phyloP scores from a whole-genome alignment of 148 eudicot genomes.

The Cornus controversa region DNA sequence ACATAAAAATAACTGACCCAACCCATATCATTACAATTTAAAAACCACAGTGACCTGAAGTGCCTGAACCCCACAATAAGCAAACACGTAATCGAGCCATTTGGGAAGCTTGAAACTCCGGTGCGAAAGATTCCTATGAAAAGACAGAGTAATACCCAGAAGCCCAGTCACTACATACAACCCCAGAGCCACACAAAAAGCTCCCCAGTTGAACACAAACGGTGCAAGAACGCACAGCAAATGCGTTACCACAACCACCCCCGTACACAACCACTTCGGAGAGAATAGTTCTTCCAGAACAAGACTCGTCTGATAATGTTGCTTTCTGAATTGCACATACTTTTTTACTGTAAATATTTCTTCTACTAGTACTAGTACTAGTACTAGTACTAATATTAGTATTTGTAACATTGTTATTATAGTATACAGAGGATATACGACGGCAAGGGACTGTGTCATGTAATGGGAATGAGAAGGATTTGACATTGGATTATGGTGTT shows the following conservation, averaged over 20 bases:
- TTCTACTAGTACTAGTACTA: too few species aligned
- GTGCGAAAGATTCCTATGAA: slow-evolving; percentile 77
- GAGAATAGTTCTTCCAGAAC: slow-evolving; percentile 31
- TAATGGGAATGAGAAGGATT: slow-evolving; percentile 22
- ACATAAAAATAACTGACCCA: background rate
- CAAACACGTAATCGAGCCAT: slow-evolving; percentile 85
- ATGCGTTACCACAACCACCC: slow-evolving; percentile 58
- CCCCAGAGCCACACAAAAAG: slow-evolving; percentile 56
- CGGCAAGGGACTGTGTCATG: background rate
- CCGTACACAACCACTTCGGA: slow-evolving; percentile 53
- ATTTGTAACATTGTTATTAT: background rate
- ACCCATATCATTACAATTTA: background rate
- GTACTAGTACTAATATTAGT: background rate
- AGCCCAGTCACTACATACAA: slow-evolving; percentile 59
- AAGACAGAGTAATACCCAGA: slow-evolving; percentile 78
- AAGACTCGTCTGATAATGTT: slow-evolving; percentile 16
- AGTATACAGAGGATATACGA: background rate
- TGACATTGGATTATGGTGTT: slow-evolving; percentile 27
- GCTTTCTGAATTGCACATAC: too few species aligned
- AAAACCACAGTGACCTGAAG: slow-evolving; percentile 54
- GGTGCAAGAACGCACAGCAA: slow-evolving; percentile 57
- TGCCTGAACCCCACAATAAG: slow-evolving; percentile 72
- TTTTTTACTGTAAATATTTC: too few species aligned
- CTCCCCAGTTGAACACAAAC: slow-evolving; percentile 65
- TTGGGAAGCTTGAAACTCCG: slow-evolving; percentile 73